A percentile compares a stretch with the other conserved stretches of the same genome.
Conservation (phyloP, 2,329 filamentous ascomycete species). For the Colletotrichum australisinense region DNA sequence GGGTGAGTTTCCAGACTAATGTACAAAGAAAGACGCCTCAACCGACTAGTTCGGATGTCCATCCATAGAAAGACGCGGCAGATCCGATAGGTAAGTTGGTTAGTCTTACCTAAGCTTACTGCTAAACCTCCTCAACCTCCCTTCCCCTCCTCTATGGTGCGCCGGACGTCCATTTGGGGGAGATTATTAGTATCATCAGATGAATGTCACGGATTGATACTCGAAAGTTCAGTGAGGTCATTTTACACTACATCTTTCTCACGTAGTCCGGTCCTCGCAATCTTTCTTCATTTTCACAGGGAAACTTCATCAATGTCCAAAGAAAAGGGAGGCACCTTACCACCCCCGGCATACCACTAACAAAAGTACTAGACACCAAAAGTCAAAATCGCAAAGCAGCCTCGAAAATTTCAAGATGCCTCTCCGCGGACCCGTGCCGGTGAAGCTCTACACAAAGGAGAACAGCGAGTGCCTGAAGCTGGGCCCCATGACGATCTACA, state of each 20-base stretch:
- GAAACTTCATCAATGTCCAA: no score
- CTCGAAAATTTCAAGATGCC: constrained; percentile 40
- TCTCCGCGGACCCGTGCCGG: constrained; percentile 44
- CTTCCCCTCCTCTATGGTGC: no score
- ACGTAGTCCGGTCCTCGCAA: background rate
- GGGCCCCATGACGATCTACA: constrained; percentile 47
- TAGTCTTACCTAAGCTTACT: background rate
- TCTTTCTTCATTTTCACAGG: background rate
- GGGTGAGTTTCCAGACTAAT: background rate
- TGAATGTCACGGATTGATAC: background rate
- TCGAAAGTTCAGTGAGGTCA: background rate
- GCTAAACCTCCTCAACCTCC: background rate
- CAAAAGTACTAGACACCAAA: background rate
- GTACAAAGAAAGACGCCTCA: background rate
- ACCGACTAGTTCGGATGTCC: background rate
- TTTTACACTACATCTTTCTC: background rate
- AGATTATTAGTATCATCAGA: no score
- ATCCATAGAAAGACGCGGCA: background rate
- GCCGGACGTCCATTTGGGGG: no score
- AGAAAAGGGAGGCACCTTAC: background rate
- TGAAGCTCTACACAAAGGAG: constrained; percentile 44
- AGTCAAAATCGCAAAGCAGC: background rate
- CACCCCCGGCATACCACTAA: background rate
- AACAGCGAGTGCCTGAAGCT: constrained; percentile 45
- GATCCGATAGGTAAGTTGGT: background rate